These are phyloP conservation scores for Verticillium tricorpus DNA, from an alignment of 2,329 filamentous ascomycete species.

Conservation along the genomic window DNA sequence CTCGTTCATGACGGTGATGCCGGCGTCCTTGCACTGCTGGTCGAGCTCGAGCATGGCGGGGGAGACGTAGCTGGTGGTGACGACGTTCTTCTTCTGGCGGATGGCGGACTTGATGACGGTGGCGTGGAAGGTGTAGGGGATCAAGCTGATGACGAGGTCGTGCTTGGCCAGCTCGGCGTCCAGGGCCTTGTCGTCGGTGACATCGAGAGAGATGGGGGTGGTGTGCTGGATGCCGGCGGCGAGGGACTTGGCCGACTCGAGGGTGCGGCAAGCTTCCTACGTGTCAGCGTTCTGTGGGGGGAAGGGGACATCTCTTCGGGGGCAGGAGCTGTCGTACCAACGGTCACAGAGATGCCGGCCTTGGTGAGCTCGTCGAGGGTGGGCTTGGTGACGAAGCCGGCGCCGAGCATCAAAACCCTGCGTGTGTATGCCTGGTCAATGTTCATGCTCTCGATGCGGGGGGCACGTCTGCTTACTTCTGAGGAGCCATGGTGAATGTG, in stretches of 20 bases:
- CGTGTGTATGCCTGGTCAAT: too few relatives aligned
- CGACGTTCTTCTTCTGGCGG: conserved; percentile 89
- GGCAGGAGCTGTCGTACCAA: conserved; percentile 37
- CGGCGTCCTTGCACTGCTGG: conserved; percentile 75
- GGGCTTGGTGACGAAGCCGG: conserved; percentile 58
- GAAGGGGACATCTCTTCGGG: not conserved
- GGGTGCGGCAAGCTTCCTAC: conserved; percentile 69
- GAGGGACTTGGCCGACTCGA: conserved; percentile 72
- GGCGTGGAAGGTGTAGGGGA: conserved; percentile 88
- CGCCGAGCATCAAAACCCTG: conserved; percentile 35
- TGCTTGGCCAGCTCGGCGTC: conserved; percentile 76
- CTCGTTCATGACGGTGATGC: conserved; percentile 97
- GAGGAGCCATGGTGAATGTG: too few relatives aligned
- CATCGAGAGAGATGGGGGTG: conserved; percentile 77
- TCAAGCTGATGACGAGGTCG: conserved; percentile 75
- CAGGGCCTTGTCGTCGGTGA: conserved; percentile 69
- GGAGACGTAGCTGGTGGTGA: conserved; percentile 91
- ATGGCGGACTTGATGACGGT: conserved; percentile 91
- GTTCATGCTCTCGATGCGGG: too few relatives aligned
- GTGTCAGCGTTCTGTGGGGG: not conserved
- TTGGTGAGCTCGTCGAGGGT: conserved; percentile 60
- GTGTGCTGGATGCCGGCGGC: conserved; percentile 68
- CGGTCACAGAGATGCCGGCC: conserved; percentile 59
- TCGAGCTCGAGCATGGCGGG: conserved; percentile 91
- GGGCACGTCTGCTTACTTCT: too few relatives aligned